Base-by-base conservation (phyloP, 495 filamentous ascomycete genomes). In the Penicillium ucsense region DNA sequence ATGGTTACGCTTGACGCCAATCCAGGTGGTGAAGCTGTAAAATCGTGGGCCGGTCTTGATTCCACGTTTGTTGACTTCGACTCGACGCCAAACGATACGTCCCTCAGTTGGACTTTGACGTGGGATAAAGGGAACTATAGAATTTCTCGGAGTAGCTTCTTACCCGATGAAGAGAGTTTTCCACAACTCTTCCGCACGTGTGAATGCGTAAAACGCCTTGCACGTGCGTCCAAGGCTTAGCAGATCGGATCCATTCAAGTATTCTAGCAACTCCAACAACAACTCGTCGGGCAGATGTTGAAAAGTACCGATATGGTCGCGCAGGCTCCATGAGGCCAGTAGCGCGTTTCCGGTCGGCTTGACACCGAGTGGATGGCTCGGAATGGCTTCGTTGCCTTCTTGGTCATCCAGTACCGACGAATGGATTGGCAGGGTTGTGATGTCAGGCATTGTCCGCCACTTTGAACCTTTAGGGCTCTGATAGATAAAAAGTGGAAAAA, bases 321-420 rank as follows among this genome's bases (percentile, higher is more conserved):
- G 84, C 20, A 89, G 76, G 65, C 86, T 86, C 31, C 64, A 72
- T 7, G 66, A 68, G 40, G 81, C 76, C 38, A 78, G 72, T 41
- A 88, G 85, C 47, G 83, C 82, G 74, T 98, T 98, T 43, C 92
- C 92, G 56, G 81, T 77, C 1, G 92, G 92, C 57, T 88, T 94
- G 53, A 97, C 77, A 37, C 84, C 82, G 31, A 95, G 69, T 20
- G 91, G 91, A 71, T 98, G 92, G 37, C 73, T 71, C 10, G 86
- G 85, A 43, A 95, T 83, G 32, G 66, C 60, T 46, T 71, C 63
- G 46, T 46, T 41, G 28, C 32, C 50, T 8, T 37, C 41, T 35
- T 60, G 51, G 10, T 52, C 52, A 43, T 63, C 50, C 35, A 36
- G 46, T 35, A 45, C 41, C n/a, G 50, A 47, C 41, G 57, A 50